These are phyloP conservation scores for Musa troglodytarum DNA, from an alignment of 176 grass and related monocot genomes.

Conservation along the genomic window DNA sequence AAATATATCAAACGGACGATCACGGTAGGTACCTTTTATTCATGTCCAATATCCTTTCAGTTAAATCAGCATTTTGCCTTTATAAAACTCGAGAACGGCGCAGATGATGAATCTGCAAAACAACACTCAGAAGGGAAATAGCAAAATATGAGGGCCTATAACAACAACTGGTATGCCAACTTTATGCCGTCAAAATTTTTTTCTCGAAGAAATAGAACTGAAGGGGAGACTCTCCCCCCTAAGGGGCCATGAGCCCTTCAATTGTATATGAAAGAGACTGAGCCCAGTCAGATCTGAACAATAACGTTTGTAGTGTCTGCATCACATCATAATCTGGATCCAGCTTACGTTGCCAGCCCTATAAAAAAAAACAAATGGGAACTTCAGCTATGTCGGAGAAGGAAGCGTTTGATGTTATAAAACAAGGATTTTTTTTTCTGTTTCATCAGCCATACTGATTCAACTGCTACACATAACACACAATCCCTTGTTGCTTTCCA, in stretches of 20 bases:
- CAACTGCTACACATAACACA: neutral
- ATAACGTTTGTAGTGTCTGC: constrained; percentile 70
- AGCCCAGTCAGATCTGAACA: constrained; percentile 92
- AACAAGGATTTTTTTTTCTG: neutral
- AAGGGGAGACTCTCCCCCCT: neutral
- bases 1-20: neutral
- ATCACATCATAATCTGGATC: constrained; percentile 97
- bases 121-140: neutral
- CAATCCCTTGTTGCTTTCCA: neutral
- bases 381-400: neutral
- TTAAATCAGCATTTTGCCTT: neutral
- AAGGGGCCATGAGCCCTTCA: constrained; percentile 82
- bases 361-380: constrained; percentile 11
- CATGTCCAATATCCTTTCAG: neutral
- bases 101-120: neutral
- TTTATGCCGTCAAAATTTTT: constrained; percentile 3
- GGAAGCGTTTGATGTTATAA: neutral
- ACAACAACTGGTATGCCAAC: neutral
- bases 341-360: constrained; percentile 98
- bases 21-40: neutral
- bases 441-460: neutral
- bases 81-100: too few species aligned
- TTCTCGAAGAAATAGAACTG: neutral
- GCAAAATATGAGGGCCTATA: neutral
- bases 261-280: constrained; percentile 87